phyloP scores from a whole-genome alignment of 345 rosid genomes.

The Syzygium grande region DNA sequence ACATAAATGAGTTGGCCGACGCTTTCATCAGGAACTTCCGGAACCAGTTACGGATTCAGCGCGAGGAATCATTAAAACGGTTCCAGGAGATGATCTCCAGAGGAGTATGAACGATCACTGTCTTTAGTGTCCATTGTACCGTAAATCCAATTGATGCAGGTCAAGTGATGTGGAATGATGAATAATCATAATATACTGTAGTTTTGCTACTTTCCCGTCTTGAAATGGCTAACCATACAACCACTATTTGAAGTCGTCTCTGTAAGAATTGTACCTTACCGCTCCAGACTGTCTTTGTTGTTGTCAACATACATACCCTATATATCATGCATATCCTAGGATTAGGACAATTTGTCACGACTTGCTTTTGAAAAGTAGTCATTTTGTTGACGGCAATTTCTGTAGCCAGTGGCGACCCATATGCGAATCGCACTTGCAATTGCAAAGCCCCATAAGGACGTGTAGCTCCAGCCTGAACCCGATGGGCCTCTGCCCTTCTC shows the following conservation, averaged over 20 bases:
- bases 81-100: slow-evolving; percentile 14
- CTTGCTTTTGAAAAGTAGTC: background rate
- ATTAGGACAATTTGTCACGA: background rate
- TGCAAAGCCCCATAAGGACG: background rate
- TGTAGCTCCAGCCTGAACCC: background rate
- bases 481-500: background rate
- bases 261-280: background rate
- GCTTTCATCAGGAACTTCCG: slow-evolving; percentile 27
- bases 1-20: slow-evolving; percentile 14
- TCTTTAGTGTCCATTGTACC: too few species aligned
- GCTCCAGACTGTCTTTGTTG: too few species aligned
- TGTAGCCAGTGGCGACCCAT: background rate
- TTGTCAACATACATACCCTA: too few species aligned
- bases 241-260: background rate
- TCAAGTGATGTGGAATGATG: background rate
- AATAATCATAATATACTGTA: background rate
- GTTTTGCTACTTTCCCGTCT: background rate
- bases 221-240: background rate
- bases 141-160: background rate
- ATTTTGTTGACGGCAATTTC: background rate
- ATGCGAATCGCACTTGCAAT: background rate
- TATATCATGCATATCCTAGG: too few species aligned
- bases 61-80: slow-evolving; percentile 18
- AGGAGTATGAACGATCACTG: background rate
- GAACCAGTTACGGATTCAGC: slow-evolving; percentile 19